These are phyloP conservation scores for Trichoderma sp. DNA, from an alignment of 2,329 filamentous ascomycete genomes.

Conservation along the genomic window DNA sequence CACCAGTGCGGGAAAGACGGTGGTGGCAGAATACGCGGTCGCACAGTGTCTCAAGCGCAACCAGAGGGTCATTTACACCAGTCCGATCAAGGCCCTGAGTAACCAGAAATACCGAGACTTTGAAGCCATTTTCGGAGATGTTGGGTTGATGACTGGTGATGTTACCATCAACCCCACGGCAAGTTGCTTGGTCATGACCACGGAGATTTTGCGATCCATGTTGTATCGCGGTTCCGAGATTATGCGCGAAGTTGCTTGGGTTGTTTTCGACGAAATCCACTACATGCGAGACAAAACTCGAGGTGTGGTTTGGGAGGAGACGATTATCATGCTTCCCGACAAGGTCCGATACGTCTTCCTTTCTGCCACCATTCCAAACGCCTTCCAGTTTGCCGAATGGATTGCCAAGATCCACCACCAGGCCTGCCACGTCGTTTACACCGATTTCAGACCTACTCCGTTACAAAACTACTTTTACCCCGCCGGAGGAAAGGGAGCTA, in stretches of 20 bases:
- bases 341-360: constrained; percentile 99
- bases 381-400: constrained; percentile 99
- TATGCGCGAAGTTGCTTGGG: constrained; percentile 99
- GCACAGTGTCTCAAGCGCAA: constrained; percentile 97
- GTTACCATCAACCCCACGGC: constrained; percentile 99
- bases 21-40: constrained; percentile 97
- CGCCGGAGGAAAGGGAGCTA: constrained; percentile 86
- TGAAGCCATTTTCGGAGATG: constrained; percentile 91
- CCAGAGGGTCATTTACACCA: constrained; percentile 98
- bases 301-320: constrained; percentile 99
- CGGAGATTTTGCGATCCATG: constrained; percentile 98
- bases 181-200: constrained; percentile 98
- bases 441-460: constrained; percentile 94
- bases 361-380: constrained; percentile 97
- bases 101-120: constrained; percentile 99
- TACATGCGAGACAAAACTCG: constrained; percentile 94
- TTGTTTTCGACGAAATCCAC: constrained; percentile 97
- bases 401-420: constrained; percentile 97
- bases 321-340: constrained; percentile 95
- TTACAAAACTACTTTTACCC: constrained; percentile 98
- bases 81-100: constrained; percentile 97
- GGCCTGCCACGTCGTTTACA: constrained; percentile 98
- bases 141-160: constrained; percentile 97
- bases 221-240: constrained; percentile 97
- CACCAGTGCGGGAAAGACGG: constrained; percentile 96